These are phyloP conservation scores for Sporobolomyces phaffii DNA, from an alignment of 768 basidiomycete genomes.

Conservation along the genomic window DNA sequence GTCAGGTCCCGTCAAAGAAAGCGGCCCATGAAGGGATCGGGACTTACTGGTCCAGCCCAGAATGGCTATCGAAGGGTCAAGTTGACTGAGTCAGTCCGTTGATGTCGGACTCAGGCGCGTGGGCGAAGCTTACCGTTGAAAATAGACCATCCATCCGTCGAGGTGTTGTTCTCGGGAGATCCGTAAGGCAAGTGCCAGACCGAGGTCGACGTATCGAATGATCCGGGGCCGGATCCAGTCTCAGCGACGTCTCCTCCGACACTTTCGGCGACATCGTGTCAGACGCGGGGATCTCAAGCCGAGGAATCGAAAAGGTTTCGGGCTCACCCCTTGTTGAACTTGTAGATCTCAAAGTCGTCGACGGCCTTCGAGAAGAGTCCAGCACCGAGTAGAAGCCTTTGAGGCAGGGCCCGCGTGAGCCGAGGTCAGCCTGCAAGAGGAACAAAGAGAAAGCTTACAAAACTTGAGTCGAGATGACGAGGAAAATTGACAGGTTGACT, in stretches of 20 bases:
- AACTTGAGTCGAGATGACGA: constrained; percentile 84
- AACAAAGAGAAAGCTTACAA: constrained; percentile 45
- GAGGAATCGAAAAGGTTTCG: background rate
- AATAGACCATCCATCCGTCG: constrained; percentile 63
- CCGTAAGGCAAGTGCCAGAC: constrained; percentile 43
- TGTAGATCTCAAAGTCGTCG: constrained; percentile 47
- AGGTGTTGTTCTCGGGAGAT: constrained; percentile 53
- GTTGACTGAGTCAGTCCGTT: background rate
- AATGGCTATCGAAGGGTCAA: constrained; percentile 40
- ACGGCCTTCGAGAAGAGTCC: constrained; percentile 81
- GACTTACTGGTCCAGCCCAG: constrained; percentile 14
- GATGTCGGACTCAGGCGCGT: background rate
- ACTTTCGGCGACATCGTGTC: background rate
- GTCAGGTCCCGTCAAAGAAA: background rate
- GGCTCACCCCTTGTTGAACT: background rate
- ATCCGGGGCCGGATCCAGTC: constrained; percentile 65
- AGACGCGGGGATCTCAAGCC: too few species aligned
- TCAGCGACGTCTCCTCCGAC: constrained; percentile 64
- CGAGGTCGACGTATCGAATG: constrained; percentile 51
- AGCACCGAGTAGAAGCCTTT: constrained; percentile 79
- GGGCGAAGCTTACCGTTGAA: constrained; percentile 52
- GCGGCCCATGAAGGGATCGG: background rate
- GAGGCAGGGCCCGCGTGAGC: too few species aligned
- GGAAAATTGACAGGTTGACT: constrained; percentile 76
- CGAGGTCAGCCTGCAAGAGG: background rate